Evolutionary conservation across 1,139 yeast species (phyloP).

Genomic region (Zygoascus hellenicus): DNA sequence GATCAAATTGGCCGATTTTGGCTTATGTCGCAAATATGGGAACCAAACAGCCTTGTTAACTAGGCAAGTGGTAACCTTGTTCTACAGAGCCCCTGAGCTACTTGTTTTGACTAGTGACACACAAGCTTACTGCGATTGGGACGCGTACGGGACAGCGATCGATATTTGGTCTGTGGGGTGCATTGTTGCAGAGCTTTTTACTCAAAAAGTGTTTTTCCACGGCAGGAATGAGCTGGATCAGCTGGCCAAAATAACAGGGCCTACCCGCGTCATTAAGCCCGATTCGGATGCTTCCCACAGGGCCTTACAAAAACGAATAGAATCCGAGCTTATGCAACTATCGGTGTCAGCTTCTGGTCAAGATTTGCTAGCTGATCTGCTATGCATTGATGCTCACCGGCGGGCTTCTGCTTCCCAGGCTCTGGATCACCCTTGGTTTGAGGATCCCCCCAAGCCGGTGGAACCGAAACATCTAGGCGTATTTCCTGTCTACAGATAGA

Average conservation of each 20-base stretch:
- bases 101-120: conserved; percentile 45
- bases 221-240: conserved; percentile 93
- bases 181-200: conserved; percentile 82
- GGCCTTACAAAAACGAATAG: too few species aligned
- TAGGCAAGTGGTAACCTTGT: conserved; percentile 36
- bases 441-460: conserved; percentile 59
- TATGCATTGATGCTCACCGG: conserved; percentile 58
- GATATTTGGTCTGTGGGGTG: conserved; percentile 98
- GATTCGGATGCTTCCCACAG: too few species aligned
- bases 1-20: conserved; percentile 56
- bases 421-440: conserved; percentile 59
- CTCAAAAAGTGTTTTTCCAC: conserved; percentile 81
- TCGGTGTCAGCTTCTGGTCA: conserved; percentile 49
- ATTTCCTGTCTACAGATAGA: conserved; percentile 18
- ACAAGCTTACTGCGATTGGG: conserved; percentile 41
- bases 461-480: conserved; percentile 46
- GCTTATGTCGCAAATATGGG: conserved; percentile 36
- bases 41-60: conserved; percentile 18
- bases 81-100: conserved; percentile 97
- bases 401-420: conserved; percentile 61
- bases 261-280: too few species aligned
- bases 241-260: conserved; percentile 56
- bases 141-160: conserved; percentile 72
- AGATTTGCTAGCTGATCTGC: conserved; percentile 55
- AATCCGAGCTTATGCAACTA: too few species aligned